phyloP scores from a whole-genome alignment of 352 stramenopile genomes.

The Thalassiosira ordinaria region DNA sequence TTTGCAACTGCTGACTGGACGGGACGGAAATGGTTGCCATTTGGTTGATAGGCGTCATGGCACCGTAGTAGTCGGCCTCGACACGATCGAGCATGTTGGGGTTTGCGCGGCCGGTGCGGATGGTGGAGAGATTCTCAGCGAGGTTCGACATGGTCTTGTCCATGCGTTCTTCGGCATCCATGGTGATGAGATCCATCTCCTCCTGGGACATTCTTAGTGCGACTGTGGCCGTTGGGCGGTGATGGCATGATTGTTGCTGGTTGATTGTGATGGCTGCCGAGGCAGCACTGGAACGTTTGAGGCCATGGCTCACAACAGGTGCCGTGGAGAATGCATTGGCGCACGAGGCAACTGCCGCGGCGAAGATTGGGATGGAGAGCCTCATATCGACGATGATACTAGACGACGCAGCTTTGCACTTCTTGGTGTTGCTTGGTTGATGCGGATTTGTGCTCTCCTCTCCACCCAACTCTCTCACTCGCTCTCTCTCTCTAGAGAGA shows the following conservation, averaged over 20 bases:
- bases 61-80: constrained; percentile 87
- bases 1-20: constrained; percentile 77
- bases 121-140: constrained; percentile 73
- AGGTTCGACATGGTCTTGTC: constrained; percentile 71
- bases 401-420: no score
- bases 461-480: no score
- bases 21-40: constrained; percentile 84
- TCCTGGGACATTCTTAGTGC: constrained; percentile 47
- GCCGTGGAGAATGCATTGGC: constrained; percentile 18
- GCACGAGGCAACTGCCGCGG: constrained; percentile 1
- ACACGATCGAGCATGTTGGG: constrained; percentile 87
- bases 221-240: not conserved
- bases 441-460: no score
- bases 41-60: constrained; percentile 86
- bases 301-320: not conserved
- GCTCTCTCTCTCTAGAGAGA: no score
- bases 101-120: constrained; percentile 86
- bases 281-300: not conserved
- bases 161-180: constrained; percentile 69
- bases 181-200: constrained; percentile 58
- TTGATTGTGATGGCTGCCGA: no score
- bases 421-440: no score
- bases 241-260: not conserved
- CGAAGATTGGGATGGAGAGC: constrained; percentile 15
- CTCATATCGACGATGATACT: no score